phyloP scores from a whole-genome alignment of 2,329 filamentous ascomycete genomes.

The Claviceps quebecensis region DNA sequence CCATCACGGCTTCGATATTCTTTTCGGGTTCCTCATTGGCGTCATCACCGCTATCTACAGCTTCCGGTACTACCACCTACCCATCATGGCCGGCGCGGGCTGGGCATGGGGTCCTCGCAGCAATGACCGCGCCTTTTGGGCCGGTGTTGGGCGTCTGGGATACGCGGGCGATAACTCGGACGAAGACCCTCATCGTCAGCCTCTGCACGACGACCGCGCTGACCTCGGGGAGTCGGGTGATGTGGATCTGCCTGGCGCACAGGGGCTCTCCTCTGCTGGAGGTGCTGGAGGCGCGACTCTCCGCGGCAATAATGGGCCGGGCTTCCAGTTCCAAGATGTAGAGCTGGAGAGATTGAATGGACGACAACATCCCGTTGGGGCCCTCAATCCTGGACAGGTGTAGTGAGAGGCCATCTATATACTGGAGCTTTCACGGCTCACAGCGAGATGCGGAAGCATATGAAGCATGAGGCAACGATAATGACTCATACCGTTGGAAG shows the following conservation, averaged over 20 bases:
- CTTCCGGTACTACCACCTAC: constrained; percentile 78
- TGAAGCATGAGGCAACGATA: too few species aligned
- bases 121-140: constrained; percentile 61
- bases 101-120: constrained; percentile 82
- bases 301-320: neutral
- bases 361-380: neutral
- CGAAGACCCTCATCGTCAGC: constrained; percentile 9
- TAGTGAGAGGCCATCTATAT: neutral
- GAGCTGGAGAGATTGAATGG: constrained; percentile 15
- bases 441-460: too few species aligned
- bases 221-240: constrained; percentile 16
- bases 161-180: constrained; percentile 32
- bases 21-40: constrained; percentile 74
- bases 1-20: constrained; percentile 84
- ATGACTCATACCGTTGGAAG: too few species aligned
- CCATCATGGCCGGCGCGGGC: constrained; percentile 58
- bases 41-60: constrained; percentile 55
- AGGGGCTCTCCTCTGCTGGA: neutral
- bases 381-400: neutral
- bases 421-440: too few species aligned
- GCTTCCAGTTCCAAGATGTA: constrained; percentile 17
- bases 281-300: constrained; percentile 1
- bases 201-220: constrained; percentile 8
- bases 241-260: constrained; percentile 6
- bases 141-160: constrained; percentile 50